Evolutionary conservation across 1,139 yeast genomes (phyloP), one percentile per base, ranked within the genome.

Genomic region (Ogataea hybrid): DNA sequence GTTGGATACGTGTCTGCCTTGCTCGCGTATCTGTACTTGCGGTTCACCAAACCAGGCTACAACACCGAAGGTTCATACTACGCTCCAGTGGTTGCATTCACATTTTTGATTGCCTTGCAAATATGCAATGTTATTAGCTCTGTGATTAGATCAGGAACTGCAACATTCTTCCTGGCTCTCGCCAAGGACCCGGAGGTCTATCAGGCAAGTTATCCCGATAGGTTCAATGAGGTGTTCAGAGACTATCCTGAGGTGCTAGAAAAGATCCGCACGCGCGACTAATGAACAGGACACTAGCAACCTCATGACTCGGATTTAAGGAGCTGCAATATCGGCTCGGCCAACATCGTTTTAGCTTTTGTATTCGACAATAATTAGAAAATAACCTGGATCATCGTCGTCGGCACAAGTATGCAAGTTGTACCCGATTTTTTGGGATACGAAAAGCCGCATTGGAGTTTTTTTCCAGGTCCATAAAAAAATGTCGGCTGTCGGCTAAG

Each of bases 151-250:
- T 81, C 90, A 1, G 97, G 97, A 11, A 78, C 84, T 1, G 79
- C 95, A 4, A 84, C 96, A 0, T 83, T 90, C 62, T 89, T 89
- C 63, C 83, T 89, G 37, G 92, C 95, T 1, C 71, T 87, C 59
- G 92, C 94, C 10, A 81, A 81, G 54, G 95, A 89, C 55, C 96
- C 97, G 0, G 94, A 88, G 54, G 81, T 88, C 6, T 83, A 84
- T 71, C 80, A 79, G 56, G 75, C 77, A 68, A 76, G 87, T 35
- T 84, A 88, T 59, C 88, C 96, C 41, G 81, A 81, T 12, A 48
- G 49, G 32, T 58, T 53, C 34, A 49, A 51, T 15, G 59, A 57
- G 25, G 47, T 58, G 9, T 80, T 86, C 56, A 66, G 77, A 50
- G 75, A 81, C 43, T 88, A 87, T 60, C 96, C 96, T 4, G 77